Evolutionary conservation across 768 basidiomycete genomes (phyloP).

Genomic region (Multifurca ochricompacta): DNA sequence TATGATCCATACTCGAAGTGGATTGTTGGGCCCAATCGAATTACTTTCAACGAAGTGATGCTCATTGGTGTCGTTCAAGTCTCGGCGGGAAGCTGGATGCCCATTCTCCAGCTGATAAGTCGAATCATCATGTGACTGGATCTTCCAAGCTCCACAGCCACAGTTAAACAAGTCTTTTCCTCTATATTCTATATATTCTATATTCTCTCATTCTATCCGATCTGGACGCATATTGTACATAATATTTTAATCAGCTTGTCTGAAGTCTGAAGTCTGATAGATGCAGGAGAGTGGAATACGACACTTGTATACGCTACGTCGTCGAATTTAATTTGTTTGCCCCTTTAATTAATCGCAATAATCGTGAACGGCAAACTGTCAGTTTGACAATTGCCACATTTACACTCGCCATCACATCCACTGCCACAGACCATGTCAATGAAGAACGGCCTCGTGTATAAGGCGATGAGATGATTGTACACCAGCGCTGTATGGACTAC

Average conservation of each 20-base stretch:
- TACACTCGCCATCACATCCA: not conserved
- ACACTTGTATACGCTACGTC: no score
- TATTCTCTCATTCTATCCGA: no score
- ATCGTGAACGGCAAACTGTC: not conserved
- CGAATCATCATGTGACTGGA: slow-evolving; percentile 7
- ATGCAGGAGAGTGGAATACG: not conserved
- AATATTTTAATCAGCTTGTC: not conserved
- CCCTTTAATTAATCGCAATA: not conserved
- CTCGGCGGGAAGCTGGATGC: slow-evolving; percentile 17
- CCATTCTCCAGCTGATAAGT: slow-evolving; percentile 7
- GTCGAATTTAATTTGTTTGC: not conserved
- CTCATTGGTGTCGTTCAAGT: slow-evolving; percentile 18
- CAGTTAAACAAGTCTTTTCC: no score
- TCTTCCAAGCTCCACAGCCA: no score
- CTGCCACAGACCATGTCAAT: not conserved
- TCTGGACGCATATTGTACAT: not conserved
- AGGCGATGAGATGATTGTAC: not conserved
- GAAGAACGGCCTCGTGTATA: not conserved
- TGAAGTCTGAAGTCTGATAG: no score
- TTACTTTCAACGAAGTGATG: slow-evolving; percentile 11
- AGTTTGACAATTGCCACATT: not conserved
- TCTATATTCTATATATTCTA: not conserved
- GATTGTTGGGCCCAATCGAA: not conserved
- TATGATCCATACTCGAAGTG: not conserved
- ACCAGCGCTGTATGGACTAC: slow-evolving; percentile 16